These are phyloP conservation scores for Ceratobasidium sp. DNA, from an alignment of 1,284 basidiomycete genomes.

Conservation along the genomic window DNA sequence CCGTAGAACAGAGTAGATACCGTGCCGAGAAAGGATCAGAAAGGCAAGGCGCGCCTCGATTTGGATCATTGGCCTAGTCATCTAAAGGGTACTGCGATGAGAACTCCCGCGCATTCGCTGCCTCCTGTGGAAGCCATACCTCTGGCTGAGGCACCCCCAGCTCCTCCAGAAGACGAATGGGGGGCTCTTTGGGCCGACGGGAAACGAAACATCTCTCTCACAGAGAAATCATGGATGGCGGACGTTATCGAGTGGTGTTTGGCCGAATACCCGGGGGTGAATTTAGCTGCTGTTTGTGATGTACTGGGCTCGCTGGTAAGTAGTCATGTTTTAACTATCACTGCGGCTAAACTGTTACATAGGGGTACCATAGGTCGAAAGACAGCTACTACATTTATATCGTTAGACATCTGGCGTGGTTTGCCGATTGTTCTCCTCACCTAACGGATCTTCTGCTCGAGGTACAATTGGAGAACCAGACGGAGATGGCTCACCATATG, in stretches of 20 bases:
- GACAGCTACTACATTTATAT: not conserved
- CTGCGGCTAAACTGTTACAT: not conserved
- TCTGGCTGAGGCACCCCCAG: not conserved
- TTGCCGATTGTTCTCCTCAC: constrained; percentile 2
- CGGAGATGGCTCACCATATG: not conserved
- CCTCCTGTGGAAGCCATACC: constrained; percentile 11
- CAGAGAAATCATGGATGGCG: constrained; percentile 15
- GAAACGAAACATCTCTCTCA: constrained; percentile 1
- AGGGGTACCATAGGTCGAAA: constrained; percentile 30
- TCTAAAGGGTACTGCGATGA: not conserved
- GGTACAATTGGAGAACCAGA: constrained; percentile 2
- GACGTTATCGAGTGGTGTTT: constrained; percentile 38
- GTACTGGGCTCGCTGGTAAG: constrained; percentile 10
- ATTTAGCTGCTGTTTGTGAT: not conserved
- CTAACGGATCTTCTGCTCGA: constrained; percentile 10
- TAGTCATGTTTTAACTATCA: not conserved
- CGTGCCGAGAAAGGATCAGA: not conserved
- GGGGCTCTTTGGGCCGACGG: not conserved
- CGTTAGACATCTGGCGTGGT: constrained; percentile 15
- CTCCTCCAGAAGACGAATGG: not conserved
- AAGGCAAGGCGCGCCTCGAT: constrained; percentile 5
- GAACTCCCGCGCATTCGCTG: constrained; percentile 14
- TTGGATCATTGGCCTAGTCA: not conserved
- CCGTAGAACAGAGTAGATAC: not conserved
- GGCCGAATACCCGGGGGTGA: constrained; percentile 23